A percentile compares a stretch with the other conserved stretches of the same genome.
Evolutionary conservation across 2,329 filamentous ascomycete species (phyloP).

Genomic region (Teratosphaeria nubilosa): DNA sequence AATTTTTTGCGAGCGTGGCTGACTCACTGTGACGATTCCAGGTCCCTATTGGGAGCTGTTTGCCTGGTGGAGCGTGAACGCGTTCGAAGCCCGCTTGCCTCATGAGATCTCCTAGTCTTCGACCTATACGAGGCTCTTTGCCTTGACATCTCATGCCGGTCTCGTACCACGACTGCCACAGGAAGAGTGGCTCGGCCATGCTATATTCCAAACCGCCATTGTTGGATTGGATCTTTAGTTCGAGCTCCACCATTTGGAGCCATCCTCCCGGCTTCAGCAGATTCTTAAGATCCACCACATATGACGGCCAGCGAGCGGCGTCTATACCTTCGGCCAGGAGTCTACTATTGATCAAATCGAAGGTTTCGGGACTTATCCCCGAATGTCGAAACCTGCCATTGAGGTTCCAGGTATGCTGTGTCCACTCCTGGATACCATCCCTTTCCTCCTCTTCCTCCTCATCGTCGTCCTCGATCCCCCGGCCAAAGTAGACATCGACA

Average conservation of each 20-base stretch:
- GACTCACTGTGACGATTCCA: constrained; percentile 6
- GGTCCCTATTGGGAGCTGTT: constrained; percentile 4
- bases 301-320: constrained; percentile 59
- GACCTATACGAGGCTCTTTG: constrained; percentile 15
- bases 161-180: constrained; percentile 19
- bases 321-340: constrained; percentile 64
- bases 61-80: background rate
- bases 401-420: constrained; percentile 25
- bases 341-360: constrained; percentile 76
- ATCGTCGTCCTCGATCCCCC: constrained; percentile 12
- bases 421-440: constrained; percentile 15
- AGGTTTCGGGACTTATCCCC: constrained; percentile 39
- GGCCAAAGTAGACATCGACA: constrained; percentile 24
- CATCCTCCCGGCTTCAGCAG: constrained; percentile 68
- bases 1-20: background rate
- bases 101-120: constrained; percentile 10
- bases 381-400: constrained; percentile 20
- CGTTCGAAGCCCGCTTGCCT: constrained; percentile 11
- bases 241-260: constrained; percentile 82
- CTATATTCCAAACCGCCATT: constrained; percentile 48
- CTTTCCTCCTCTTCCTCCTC: constrained; percentile 11
- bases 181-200: constrained; percentile 8
- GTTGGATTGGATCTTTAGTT: constrained; percentile 75
- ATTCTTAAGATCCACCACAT: constrained; percentile 64
- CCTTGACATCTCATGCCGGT: constrained; percentile 8